These are phyloP conservation scores for Zygosaccharomyces gambellarensis DNA, from an alignment of 805 yeast genomes.

Conservation along the genomic window DNA sequence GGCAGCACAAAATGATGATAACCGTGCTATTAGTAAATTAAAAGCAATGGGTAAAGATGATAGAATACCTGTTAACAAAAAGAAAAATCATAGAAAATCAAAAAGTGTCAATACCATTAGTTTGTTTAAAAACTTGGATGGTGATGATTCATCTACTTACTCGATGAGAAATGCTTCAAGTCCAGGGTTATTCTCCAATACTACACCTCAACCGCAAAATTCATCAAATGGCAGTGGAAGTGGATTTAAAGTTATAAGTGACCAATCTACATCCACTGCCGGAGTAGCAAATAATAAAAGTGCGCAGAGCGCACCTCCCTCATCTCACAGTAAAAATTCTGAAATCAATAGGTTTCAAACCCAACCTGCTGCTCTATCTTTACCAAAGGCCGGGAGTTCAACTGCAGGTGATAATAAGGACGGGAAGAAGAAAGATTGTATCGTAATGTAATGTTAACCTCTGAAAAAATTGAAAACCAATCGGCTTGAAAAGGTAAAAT, in stretches of 20 bases:
- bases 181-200: slow-evolving; percentile 8
- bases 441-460: slow-evolving; percentile 14
- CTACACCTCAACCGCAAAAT: not conserved
- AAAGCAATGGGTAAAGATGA: slow-evolving; percentile 7
- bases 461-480: not conserved
- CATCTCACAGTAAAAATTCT: not conserved
- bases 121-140: slow-evolving; percentile 16
- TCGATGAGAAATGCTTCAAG: slow-evolving; percentile 3
- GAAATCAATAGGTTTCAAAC: not conserved
- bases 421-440: slow-evolving; percentile 16
- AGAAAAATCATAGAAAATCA: slow-evolving; percentile 15
- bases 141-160: slow-evolving; percentile 6
- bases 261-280: not conserved
- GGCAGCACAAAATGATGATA: slow-evolving; percentile 63
- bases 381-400: not conserved
- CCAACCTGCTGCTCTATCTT: not conserved
- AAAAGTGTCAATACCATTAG: slow-evolving; percentile 24
- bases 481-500: too few species aligned
- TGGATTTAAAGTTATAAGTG: not conserved
- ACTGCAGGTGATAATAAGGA: slow-evolving; percentile 1
- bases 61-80: not conserved
- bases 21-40: slow-evolving; percentile 43
- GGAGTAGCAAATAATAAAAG: not conserved
- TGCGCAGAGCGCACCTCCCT: not conserved
- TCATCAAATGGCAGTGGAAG: not conserved